These are phyloP conservation scores for Kodamaea kakaduensis DNA, from an alignment of 805 yeast genomes.

Conservation along the genomic window DNA sequence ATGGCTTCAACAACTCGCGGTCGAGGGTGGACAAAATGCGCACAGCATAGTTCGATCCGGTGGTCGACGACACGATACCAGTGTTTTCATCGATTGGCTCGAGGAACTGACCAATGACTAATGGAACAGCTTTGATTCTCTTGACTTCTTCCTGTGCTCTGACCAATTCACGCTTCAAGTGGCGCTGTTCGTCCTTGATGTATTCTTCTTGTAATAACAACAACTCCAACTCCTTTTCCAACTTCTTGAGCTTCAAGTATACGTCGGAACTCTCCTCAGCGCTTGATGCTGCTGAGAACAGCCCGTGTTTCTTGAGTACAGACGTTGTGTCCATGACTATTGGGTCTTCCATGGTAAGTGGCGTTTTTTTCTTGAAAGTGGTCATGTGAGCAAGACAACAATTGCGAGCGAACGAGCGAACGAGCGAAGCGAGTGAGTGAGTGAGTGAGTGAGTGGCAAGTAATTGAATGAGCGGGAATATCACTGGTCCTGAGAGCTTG, in stretches of 20 bases:
- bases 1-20: constrained; percentile 88
- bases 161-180: constrained; percentile 86
- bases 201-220: constrained; percentile 89
- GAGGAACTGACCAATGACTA: constrained; percentile 95
- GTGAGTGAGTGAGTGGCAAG: too few relatives aligned
- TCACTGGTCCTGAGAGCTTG: too few relatives aligned
- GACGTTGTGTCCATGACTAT: constrained; percentile 13
- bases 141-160: constrained; percentile 99
- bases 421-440: too few relatives aligned
- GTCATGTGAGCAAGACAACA: too few relatives aligned
- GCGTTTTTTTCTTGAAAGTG: constrained; percentile 6
- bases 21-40: constrained; percentile 92
- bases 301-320: constrained; percentile 5
- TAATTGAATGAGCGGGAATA: too few relatives aligned
- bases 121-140: constrained; percentile 93
- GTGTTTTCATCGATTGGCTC: constrained; percentile 97
- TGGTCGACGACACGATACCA: constrained; percentile 95
- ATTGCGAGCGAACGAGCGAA: too few relatives aligned
- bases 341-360: constrained; percentile 15
- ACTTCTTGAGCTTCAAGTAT: constrained; percentile 77
- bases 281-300: constrained; percentile 4
- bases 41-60: constrained; percentile 96
- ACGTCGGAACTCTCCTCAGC: constrained; percentile 53
- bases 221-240: constrained; percentile 87
- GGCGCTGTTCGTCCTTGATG: constrained; percentile 96